These are phyloP conservation scores for Celoporthe dispersa DNA, from an alignment of 2,329 filamentous ascomycete species.

Conservation along the genomic window DNA sequence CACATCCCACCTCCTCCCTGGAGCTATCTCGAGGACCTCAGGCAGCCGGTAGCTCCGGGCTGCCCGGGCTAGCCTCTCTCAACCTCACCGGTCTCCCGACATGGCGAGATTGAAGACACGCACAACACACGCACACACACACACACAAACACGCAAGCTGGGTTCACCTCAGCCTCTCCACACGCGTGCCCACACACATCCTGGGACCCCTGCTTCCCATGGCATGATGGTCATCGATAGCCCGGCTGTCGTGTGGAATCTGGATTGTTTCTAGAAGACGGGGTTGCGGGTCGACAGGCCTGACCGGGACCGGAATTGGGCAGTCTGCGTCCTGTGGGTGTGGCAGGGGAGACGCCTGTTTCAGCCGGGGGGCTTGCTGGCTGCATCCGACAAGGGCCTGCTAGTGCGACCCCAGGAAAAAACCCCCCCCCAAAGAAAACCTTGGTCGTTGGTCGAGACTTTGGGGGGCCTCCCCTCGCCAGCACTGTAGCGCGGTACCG, in stretches of 20 bases:
- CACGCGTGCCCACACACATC: background rate
- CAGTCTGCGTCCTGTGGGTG: slow-evolving; percentile 43
- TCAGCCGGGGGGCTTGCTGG: slow-evolving; percentile 49
- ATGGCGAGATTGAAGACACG: background rate
- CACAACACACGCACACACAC: background rate
- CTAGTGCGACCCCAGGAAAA: slow-evolving; percentile 33
- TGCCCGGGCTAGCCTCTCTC: background rate
- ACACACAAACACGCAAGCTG: background rate
- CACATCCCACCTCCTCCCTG: too few relatives aligned
- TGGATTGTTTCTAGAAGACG: slow-evolving; percentile 48
- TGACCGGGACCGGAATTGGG: slow-evolving; percentile 48
- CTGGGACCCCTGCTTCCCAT: slow-evolving; percentile 5
- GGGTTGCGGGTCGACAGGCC: slow-evolving; percentile 48
- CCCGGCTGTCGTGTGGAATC: slow-evolving; percentile 30
- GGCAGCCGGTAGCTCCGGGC: slow-evolving; percentile 22
- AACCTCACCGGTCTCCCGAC: background rate
- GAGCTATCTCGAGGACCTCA: background rate
- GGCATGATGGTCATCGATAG: slow-evolving; percentile 13
- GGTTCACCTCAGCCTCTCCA: background rate
- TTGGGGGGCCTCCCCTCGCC: slow-evolving; percentile 21
- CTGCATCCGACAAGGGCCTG: slow-evolving; percentile 43
- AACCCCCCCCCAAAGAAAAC: slow-evolving; percentile 6
- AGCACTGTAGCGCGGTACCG: slow-evolving; percentile 6
- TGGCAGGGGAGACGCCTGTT: slow-evolving; percentile 57
- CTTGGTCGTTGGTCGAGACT: slow-evolving; percentile 24